Base-by-base conservation (phyloP, 2,329 filamentous ascomycete genomes). In the Curvularia sp. region DNA sequence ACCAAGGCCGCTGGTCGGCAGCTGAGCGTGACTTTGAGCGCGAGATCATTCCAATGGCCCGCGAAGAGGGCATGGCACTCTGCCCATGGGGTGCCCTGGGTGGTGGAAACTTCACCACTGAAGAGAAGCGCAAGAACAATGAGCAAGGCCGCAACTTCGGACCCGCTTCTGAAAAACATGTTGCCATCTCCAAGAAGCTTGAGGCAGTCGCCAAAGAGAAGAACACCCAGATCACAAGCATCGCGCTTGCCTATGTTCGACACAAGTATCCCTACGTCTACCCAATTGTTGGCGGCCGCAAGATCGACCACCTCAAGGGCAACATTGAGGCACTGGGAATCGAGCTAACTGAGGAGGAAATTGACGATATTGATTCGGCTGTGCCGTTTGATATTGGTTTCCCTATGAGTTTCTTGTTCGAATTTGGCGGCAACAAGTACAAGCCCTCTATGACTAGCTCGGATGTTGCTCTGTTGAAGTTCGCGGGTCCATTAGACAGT, bases 251-350 rank as follows among this genome's bases (percentile, higher is more conserved):
- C 1, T 93, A 93, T 70, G 86, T 92, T 5, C 82, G 89, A 80
- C 82, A 85, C 66, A 92, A 92, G 78, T 80, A 86, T 0, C 86
- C 89, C 0, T 87, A 90, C 61, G 89, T 93, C 10, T 91, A 91
- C 68, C 91, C 90, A 0, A 87, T 93, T 32, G 81, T 92, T 8
- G 90, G 90, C 6, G 88, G 89, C 0, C 82, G 89, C n/a, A 92
- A 88, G 67, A 74, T 91, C 8, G 86, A 89, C 42, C 89, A 93
- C 71, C 77, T 93, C 49, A 85, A 87, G 84, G 84, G 80, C 15
- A 88, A 87, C 66, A 85, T 89, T 57, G 78, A 83, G 66, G 85
- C 84, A 0, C 66, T 89, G 54, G 78, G 70, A 4, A 69, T 88
- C 32, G 64, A 71, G 23, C 73, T 88, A 49, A 80, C 80, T 0